A percentile compares a stretch with the other conserved stretches of the same genome.
phyloP scores from a whole-genome alignment of 1,284 basidiomycete genomes.

The Phylloboletellus chloephorus region DNA sequence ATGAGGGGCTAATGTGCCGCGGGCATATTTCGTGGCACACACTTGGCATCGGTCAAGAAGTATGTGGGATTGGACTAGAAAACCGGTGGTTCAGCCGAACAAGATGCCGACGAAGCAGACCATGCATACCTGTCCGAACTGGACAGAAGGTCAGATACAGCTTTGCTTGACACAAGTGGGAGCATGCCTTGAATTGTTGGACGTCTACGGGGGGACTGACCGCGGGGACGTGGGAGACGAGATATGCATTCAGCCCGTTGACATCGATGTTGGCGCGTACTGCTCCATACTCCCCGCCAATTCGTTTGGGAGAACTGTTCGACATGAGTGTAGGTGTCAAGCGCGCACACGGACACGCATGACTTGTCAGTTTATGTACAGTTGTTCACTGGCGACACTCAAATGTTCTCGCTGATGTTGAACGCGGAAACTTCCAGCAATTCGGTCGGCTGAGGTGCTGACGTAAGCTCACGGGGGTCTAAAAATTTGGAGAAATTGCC shows the following conservation, averaged over 20 bases:
- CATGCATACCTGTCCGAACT: constrained; percentile 74
- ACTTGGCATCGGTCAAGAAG: constrained; percentile 75
- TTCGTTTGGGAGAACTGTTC: constrained; percentile 36
- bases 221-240: constrained; percentile 50
- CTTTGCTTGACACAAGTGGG: not conserved
- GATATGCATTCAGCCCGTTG: constrained; percentile 62
- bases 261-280: constrained; percentile 71
- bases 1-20: constrained; percentile 10
- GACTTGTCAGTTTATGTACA: no score
- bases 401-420: not conserved
- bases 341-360: no score
- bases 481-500: constrained; percentile 42
- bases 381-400: no score
- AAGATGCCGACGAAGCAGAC: constrained; percentile 1
- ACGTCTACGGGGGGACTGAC: constrained; percentile 69
- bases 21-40: constrained; percentile 16
- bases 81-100: constrained; percentile 7
- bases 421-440: constrained; percentile 16
- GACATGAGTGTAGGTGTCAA: no score
- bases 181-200: constrained; percentile 86
- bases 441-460: constrained; percentile 23
- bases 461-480: constrained; percentile 32
- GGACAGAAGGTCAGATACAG: constrained; percentile 9
- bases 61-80: constrained; percentile 91
- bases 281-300: constrained; percentile 70